Evolutionary conservation across 495 filamentous ascomycete species (phyloP).

Genomic region (Tricharina praecox): DNA sequence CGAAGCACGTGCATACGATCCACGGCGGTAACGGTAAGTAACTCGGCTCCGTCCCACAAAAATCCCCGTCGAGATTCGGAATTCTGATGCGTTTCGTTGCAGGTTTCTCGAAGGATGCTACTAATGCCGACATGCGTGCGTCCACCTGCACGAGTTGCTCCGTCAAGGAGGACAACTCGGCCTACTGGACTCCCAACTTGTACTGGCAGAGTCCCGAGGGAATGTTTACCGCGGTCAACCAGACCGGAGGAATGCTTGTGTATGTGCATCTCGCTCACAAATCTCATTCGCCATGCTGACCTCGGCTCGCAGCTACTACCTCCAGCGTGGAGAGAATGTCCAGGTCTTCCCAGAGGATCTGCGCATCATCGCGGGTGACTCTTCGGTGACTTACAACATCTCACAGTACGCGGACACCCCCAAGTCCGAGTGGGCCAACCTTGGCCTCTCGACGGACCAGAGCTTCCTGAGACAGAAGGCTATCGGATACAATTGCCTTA

Average conservation of each 20-base stretch:
- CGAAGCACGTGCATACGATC: constrained; percentile 58
- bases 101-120: constrained; percentile 35
- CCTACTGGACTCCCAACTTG: constrained; percentile 49
- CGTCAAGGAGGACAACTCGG: constrained; percentile 47
- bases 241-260: constrained; percentile 47
- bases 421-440: constrained; percentile 48
- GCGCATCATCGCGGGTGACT: constrained; percentile 72
- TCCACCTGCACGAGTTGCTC: constrained; percentile 48
- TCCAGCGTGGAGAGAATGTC: constrained; percentile 46
- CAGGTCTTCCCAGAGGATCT: constrained; percentile 64
- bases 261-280: too few species aligned
- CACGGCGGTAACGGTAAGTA: constrained; percentile 43
- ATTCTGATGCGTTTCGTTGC: constrained; percentile 1
- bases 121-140: constrained; percentile 34
- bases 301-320: constrained; percentile 35
- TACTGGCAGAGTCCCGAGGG: constrained; percentile 39
- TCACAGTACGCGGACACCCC: too few species aligned
- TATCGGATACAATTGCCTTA: constrained; percentile 80
- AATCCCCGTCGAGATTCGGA: too few species aligned
- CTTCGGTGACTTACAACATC: constrained; percentile 48
- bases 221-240: constrained; percentile 29
- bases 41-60: too few species aligned
- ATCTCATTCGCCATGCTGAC: too few species aligned
- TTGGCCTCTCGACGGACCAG: constrained; percentile 7
- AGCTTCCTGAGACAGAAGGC: constrained; percentile 45